Base-by-base conservation (phyloP, 805 yeast genomes). In the Millerozyma miso region DNA sequence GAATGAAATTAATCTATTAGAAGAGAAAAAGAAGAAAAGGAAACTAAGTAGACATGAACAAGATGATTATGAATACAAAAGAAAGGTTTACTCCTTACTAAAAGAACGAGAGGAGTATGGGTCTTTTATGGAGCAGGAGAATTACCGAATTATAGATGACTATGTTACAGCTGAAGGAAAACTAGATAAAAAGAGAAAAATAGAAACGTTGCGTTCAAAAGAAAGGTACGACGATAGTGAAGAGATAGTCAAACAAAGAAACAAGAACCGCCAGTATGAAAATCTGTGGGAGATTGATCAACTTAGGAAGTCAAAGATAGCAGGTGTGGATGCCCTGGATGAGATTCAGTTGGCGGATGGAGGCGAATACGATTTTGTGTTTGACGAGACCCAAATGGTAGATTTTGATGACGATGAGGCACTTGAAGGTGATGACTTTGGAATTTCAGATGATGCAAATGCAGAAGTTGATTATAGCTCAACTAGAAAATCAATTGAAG, bases 311-410 rank as follows among this genome's bases (percentile, higher is more conserved):
- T 73, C 73, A 5, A 63, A 65, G 36, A 59, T 59, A 42, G 50
- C 56, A 33, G 52, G 54, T 4, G 55, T 51, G 23, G 67, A 59
- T 33, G 15, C 65, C 36, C 50, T 60, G 1, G 78, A 74, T 51
- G 71, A 69, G 38, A 68, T 76, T 16, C 54, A 59, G 13, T 55
- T 72, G 1, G 70, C 74, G 0, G 65, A 65, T 2, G 71, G 60
- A 31, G 60, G 78, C 34, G 59, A 78, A 31, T 87, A 84, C 54
- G 95, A 85, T 10, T 88, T 72, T 63, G 91, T 88, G 0, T 85
- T 85, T 61, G 93, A 87, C 57, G 74, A 76, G 35, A 67, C 78
- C 0, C 87, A 84, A 39, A 58, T 54, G 43, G 58, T 60, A 13
- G 44, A 58, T 18, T 62, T 58, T 44, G 58, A 56, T 8, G 47